phyloP scores from a whole-genome alignment of 1,284 basidiomycete species.

The Taiwanofungus camphoratus region DNA sequence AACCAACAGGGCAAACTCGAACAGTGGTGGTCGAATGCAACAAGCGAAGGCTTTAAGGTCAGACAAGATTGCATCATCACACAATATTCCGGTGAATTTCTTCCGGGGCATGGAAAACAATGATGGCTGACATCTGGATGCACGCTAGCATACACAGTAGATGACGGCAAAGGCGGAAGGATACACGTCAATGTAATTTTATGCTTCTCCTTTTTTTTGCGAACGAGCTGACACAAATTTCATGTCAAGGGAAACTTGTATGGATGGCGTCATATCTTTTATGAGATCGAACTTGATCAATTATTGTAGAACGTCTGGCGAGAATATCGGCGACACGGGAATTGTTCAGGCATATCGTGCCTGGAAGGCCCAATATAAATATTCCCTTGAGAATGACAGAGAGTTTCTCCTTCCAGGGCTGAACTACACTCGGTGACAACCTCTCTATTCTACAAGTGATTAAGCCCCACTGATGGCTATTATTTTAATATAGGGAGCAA shows the following conservation, averaged over 20 bases:
- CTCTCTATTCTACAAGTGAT: too few species aligned
- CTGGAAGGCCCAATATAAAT: constrained; percentile 69
- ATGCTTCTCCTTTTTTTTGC: not conserved
- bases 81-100: constrained; percentile 70
- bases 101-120: constrained; percentile 3
- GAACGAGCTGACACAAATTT: not conserved
- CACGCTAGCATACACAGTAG: constrained; percentile 65
- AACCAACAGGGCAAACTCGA: constrained; percentile 81
- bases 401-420: constrained; percentile 82
- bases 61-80: constrained; percentile 85
- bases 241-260: constrained; percentile 64
- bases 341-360: constrained; percentile 84
- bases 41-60: constrained; percentile 78
- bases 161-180: constrained; percentile 80
- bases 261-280: constrained; percentile 22
- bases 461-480: not conserved
- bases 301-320: constrained; percentile 63
- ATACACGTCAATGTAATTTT: constrained; percentile 81
- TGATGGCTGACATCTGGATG: not conserved
- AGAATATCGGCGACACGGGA: constrained; percentile 87
- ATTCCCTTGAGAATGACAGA: constrained; percentile 47
- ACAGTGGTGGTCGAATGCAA: constrained; percentile 83
- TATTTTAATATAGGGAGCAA: constrained; percentile 57
- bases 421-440: constrained; percentile 59
- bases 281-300: constrained; percentile 6